Conservation (phyloP, 805 yeast genomes). For the Lachancea dasiensis region DNA sequence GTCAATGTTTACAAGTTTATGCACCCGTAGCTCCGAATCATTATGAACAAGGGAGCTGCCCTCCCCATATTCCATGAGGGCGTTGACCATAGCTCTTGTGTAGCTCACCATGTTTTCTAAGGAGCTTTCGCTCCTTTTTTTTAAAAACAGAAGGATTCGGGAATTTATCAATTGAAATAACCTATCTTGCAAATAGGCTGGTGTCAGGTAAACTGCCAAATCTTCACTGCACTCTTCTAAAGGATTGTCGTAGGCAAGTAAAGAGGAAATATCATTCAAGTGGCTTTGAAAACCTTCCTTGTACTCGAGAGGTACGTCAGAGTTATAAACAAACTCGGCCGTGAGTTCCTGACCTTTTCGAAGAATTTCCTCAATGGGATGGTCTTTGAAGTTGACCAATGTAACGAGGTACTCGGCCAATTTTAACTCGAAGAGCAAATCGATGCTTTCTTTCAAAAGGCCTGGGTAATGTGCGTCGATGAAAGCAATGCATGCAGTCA, state of each 20-base stretch:
- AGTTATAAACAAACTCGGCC: conserved; percentile 19
- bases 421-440: conserved; percentile 26
- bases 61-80: conserved; percentile 29
- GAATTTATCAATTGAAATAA: conserved; percentile 31
- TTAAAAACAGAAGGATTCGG: conserved; percentile 37
- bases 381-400: conserved; percentile 12
- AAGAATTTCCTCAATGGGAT: conserved; percentile 17
- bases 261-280: conserved; percentile 42
- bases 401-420: conserved; percentile 23
- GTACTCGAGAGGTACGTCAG: conserved; percentile 13
- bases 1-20: conserved; percentile 38
- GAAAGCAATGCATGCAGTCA: conserved; percentile 38
- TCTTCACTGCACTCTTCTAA: conserved; percentile 33
- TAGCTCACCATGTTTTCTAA: conserved; percentile 41
- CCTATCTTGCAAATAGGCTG: conserved; percentile 28
- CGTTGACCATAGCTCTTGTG: conserved; percentile 34
- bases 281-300: conserved; percentile 33
- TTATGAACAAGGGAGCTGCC: conserved; percentile 27
- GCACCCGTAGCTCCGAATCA: conserved; percentile 22
- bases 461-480: conserved; percentile 30
- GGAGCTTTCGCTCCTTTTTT: conserved; percentile 40
- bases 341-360: conserved; percentile 24
- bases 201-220: conserved; percentile 19
- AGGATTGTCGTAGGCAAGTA: conserved; percentile 51
- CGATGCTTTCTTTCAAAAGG: conserved; percentile 19